Evolutionary conservation across 2,329 filamentous ascomycete species (phyloP), one percentile per base, ranked within the genome.

Genomic region (Colletotrichum cereale): DNA sequence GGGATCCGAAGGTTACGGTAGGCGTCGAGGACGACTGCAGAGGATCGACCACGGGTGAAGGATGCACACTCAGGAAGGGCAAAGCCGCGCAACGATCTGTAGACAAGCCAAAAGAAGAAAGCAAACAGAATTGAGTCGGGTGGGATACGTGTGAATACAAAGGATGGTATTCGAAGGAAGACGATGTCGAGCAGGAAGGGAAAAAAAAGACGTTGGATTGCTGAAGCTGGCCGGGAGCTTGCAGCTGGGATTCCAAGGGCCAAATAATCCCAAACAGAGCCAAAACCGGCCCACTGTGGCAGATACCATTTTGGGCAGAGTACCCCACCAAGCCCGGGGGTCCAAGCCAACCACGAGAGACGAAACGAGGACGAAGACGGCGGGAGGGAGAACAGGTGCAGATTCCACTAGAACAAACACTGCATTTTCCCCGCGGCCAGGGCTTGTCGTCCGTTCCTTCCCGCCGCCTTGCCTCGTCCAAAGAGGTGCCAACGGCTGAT

Each of bases 261-360:
- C 69, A 72, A 64, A 71, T 65, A 71, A 40, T 68, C 53, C 69
- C 55, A 72, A 72, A 72, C 69, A 69, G 60, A 72, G 58, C 26
- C 69, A 72, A 72, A 72, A 72, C 69, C 34, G 58, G 66, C 69
- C 69, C 69, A 72, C 65, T 72, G 69, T 72, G 68, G 68, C 68
- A 71, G 68, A 71, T 71, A 38, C 65, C 68, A 66, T 58, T 63
- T 62, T 57, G 31, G 61, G 61, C 65, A 58, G 68, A n/a, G 10
- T 3, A 56, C 16, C 26, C 68, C 58, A 68, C 64, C 29, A 48
- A 24, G 5, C 47, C 62, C 26, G 63, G 57, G 57, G 64, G 68
- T 29, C 64, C 42, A 71, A 63, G 64, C 65, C 44, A 68, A 29
- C 52, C 40, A 24, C 42, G 34, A 26, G 57, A 67, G 67, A 57